Evolutionary conservation across 352 stramenopile genomes (phyloP).

Genomic region (Pythium pectinolyticum): DNA sequence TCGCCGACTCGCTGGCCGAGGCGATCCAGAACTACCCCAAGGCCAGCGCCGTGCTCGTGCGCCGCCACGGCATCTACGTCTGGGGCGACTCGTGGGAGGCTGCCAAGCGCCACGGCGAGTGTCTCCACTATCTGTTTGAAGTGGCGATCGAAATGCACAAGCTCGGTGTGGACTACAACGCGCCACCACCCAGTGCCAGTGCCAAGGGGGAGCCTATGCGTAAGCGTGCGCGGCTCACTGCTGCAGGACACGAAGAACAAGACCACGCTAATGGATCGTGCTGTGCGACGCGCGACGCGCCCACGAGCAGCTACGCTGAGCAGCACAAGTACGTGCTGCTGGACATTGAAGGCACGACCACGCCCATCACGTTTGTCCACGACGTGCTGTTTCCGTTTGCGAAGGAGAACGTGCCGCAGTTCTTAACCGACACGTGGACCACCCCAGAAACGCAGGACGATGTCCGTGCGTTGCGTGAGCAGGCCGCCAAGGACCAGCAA

Average conservation of each 20-base stretch:
- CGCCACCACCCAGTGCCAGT: slow-evolving; percentile 24
- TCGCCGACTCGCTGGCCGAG: slow-evolving; percentile 87
- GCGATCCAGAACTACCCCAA: slow-evolving; percentile 89
- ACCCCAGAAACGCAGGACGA: slow-evolving; percentile 48
- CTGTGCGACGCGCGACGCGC: slow-evolving; percentile 9
- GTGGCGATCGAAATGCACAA: slow-evolving; percentile 88
- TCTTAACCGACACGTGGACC: slow-evolving; percentile 56
- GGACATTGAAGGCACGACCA: slow-evolving; percentile 97
- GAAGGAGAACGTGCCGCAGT: slow-evolving; percentile 55
- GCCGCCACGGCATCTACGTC: slow-evolving; percentile 95
- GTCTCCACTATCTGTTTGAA: slow-evolving; percentile 96
- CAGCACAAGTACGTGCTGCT: slow-evolving; percentile 92
- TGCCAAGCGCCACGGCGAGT: slow-evolving; percentile 96
- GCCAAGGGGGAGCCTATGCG: slow-evolving; percentile 43
- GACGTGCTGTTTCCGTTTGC: slow-evolving; percentile 94
- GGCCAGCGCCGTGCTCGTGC: slow-evolving; percentile 92
- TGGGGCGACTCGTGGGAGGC: slow-evolving; percentile 96
- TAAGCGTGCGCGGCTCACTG: slow-evolving; percentile 35
- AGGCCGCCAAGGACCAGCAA: slow-evolving; percentile 42
- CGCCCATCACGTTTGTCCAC: slow-evolving; percentile 95
- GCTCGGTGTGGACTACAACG: slow-evolving; percentile 75
- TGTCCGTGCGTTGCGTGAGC: slow-evolving; percentile 44
- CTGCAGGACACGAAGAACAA: background rate
- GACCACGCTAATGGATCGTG: slow-evolving; percentile 12
- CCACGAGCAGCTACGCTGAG: slow-evolving; percentile 46